These are phyloP conservation scores for Thuja plicata DNA, from an alignment of 83 land plant genomes.

Conservation along the genomic window DNA sequence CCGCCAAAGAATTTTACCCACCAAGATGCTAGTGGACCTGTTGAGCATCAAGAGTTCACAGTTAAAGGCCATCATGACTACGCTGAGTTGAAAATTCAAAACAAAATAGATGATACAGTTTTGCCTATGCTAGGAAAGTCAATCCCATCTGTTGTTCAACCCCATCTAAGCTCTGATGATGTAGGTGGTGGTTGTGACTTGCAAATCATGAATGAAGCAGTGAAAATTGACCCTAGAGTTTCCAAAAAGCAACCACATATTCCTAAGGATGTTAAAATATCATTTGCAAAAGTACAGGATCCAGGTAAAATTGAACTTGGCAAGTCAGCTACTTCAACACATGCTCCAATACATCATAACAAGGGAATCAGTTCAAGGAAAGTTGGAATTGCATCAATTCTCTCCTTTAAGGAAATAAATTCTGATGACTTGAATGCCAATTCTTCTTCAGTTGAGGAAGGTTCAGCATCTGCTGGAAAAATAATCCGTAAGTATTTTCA, in stretches of 20 bases:
- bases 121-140: neutral
- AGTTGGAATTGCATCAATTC: conserved; percentile 7
- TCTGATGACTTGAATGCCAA: neutral
- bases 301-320: neutral
- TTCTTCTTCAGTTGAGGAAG: neutral
- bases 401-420: neutral
- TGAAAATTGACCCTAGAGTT: neutral
- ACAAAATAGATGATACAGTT: neutral
- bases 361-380: neutral
- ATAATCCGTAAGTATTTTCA: neutral
- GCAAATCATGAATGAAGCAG: neutral
- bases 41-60: neutral
- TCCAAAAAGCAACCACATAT: neutral
- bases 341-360: neutral
- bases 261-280: neutral
- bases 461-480: neutral
- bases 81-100: neutral
- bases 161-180: neutral
- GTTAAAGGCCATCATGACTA: neutral
- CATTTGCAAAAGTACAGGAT: neutral
- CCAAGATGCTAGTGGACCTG: neutral
- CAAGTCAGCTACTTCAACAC: neutral
- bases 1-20: neutral
- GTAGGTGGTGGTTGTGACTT: neutral
- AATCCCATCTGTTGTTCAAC: neutral